These are phyloP conservation scores for Inga oerstediana DNA, from an alignment of 306 rosid species.

Conservation along the genomic window DNA sequence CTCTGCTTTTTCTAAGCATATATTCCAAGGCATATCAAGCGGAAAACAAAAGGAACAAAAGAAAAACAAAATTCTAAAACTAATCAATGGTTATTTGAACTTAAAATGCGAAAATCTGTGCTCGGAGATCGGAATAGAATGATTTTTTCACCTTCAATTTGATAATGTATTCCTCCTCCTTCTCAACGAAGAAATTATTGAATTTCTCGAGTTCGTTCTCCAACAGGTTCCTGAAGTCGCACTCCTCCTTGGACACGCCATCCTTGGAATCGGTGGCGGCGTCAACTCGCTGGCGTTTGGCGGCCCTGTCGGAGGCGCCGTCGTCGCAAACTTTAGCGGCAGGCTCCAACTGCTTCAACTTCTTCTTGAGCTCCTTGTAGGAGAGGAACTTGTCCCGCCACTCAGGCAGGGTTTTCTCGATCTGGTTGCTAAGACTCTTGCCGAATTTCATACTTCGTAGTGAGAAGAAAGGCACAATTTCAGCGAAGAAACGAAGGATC, in stretches of 20 bases:
- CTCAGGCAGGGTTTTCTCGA: conserved; percentile 77
- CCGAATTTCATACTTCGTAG: conserved; percentile 66
- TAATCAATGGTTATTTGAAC: not conserved
- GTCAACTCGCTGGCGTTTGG: conserved; percentile 58
- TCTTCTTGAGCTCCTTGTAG: conserved; percentile 93
- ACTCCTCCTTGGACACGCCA: conserved; percentile 65
- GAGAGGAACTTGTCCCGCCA: conserved; percentile 92
- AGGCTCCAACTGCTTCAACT: conserved; percentile 76
- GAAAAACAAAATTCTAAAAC: not conserved
- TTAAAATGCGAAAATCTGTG: not conserved
- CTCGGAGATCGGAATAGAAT: not conserved
- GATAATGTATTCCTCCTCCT: conserved; percentile 95
- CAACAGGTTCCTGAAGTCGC: conserved; percentile 61
- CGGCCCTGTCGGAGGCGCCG: conserved; percentile 39
- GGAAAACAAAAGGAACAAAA: not conserved
- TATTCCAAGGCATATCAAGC: not conserved
- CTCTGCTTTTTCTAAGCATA: not conserved
- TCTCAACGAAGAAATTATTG: conserved; percentile 87
- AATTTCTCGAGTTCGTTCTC: conserved; percentile 95
- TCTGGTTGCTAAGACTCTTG: conserved; percentile 69
- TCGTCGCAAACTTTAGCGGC: not conserved
- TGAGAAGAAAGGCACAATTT: not conserved
- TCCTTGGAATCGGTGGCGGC: conserved; percentile 7
- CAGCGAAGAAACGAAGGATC: not conserved
- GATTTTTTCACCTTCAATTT: conserved; percentile 71